These are phyloP conservation scores for Monilinia fructigena DNA, from an alignment of 2,329 filamentous ascomycete genomes.

Conservation along the genomic window DNA sequence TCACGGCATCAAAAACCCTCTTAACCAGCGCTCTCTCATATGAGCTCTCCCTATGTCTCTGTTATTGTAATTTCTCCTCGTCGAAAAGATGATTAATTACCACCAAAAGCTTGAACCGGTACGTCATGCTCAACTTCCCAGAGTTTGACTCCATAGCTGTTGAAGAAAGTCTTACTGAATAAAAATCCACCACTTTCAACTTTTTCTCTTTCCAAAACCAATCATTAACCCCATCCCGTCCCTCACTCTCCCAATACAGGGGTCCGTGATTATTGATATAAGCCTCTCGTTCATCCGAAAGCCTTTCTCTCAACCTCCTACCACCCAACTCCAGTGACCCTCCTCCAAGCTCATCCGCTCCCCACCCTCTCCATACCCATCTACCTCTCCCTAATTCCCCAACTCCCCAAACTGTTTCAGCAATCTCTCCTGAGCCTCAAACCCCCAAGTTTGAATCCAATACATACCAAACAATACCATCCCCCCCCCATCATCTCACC, in stretches of 20 bases:
- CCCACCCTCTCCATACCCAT: neutral
- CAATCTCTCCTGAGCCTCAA: neutral
- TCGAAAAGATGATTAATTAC: neutral
- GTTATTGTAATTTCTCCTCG: neutral
- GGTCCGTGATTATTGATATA: neutral
- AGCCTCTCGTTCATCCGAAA: neutral
- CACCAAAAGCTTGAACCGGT: neutral
- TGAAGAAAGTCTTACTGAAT: neutral
- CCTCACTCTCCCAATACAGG: neutral
- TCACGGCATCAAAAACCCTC: too few species aligned
- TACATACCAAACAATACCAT: neutral
- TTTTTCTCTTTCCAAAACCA: neutral
- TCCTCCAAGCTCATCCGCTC: neutral
- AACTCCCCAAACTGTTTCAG: neutral
- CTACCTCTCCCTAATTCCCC: neutral
- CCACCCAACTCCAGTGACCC: neutral
- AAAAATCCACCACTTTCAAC: neutral
- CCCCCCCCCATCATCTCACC: neutral
- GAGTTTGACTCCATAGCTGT: neutral
- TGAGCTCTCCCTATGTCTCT: too few species aligned
- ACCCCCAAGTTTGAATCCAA: neutral
- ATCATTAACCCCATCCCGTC: neutral
- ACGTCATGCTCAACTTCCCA: too few species aligned
- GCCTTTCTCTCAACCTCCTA: neutral
- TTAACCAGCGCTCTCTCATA: too few species aligned